Evolutionary conservation across 2,329 filamentous ascomycete genomes (phyloP), one percentile per base, ranked within the genome.

Genomic region (Chaetomiaceae sp.): DNA sequence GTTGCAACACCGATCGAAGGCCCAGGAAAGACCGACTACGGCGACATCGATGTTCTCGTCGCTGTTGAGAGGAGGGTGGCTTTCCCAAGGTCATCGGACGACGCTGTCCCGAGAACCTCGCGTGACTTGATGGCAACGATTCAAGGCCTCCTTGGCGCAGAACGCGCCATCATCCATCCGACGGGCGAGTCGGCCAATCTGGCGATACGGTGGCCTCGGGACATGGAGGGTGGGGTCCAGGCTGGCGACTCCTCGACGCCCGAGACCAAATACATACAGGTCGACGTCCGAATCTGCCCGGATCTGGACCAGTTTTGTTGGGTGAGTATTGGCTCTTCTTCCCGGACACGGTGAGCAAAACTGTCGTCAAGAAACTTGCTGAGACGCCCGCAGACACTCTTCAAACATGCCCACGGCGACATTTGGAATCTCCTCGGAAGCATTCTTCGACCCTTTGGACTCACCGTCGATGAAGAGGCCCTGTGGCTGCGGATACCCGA

Each of bases 11-110:
- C 85, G 0, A 75, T 83, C 22, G 84, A 88, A 54, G 83, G 78
- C 0, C 86, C 86, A 0, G 81, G 62, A 1, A 93, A 93, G 63
- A 34, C 54, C 0, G 76, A 81, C 55, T 75, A 79, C 57, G 88
- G 87, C 17, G 88, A 93, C 54, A 67, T 94, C 30, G 87, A 93
- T 63, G 71, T 90, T 48, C 63, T 88, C 1, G 73, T 87, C 1
- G 66, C 69, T 0, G 43, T 61, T 0, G 58, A 60, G 38, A 50
- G 40, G 29, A 50, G 49, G 3, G 10, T 48, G 8, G 34, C 44
- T 26, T 51, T 53, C 34, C 50, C 54, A 3, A 8, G 9, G 22
- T 34, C 29, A 7, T 10, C 22, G 2, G 29, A 20, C 2, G 49
- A 50, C 26, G 26, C 22, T 5, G 17, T 38, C 20, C 33, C 30